These are phyloP conservation scores for Cucumis cinereus DNA, from an alignment of 306 rosid species.

Conservation along the genomic window DNA sequence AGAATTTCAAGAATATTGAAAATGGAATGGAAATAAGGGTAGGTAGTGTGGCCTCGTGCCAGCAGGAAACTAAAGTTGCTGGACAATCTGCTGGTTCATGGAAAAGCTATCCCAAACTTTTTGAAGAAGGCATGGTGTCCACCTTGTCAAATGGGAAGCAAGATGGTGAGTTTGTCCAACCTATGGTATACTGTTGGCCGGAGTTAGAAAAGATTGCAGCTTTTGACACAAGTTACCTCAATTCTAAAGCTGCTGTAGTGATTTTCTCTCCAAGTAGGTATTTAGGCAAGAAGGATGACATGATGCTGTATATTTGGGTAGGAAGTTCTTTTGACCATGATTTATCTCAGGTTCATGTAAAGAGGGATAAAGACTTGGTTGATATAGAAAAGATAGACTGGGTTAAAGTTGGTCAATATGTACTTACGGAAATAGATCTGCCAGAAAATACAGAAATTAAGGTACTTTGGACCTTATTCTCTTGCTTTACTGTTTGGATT, in stretches of 20 bases:
- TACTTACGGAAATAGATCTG: constrained; percentile 42
- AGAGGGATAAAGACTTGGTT: constrained; percentile 37
- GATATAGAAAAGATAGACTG: constrained; percentile 41
- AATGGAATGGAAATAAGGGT: constrained; percentile 15
- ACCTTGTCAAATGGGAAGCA: constrained; percentile 21
- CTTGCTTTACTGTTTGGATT: neutral
- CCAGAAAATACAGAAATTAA: constrained; percentile 46
- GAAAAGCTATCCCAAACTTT: constrained; percentile 8
- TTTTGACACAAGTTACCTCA: constrained; percentile 43
- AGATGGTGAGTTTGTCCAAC: constrained; percentile 24
- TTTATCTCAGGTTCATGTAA: constrained; percentile 29
- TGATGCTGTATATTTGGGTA: constrained; percentile 63
- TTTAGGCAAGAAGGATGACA: constrained; percentile 22
- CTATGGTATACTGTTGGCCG: constrained; percentile 64
- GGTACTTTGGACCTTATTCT: constrained; percentile 30
- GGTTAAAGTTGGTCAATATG: constrained; percentile 45
- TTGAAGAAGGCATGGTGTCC: constrained; percentile 19
- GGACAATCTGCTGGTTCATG: constrained; percentile 22
- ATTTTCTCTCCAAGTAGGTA: constrained; percentile 46
- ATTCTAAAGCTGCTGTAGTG: constrained; percentile 60
- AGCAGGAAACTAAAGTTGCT: constrained; percentile 17
- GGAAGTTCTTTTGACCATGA: constrained; percentile 50
- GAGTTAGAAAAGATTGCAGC: constrained; percentile 48
- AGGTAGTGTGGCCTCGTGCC: constrained; percentile 15
- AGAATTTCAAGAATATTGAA: constrained; percentile 21